Evolutionary conservation across 306 rosid species (phyloP).

Genomic region (Corylus avellana): DNA sequence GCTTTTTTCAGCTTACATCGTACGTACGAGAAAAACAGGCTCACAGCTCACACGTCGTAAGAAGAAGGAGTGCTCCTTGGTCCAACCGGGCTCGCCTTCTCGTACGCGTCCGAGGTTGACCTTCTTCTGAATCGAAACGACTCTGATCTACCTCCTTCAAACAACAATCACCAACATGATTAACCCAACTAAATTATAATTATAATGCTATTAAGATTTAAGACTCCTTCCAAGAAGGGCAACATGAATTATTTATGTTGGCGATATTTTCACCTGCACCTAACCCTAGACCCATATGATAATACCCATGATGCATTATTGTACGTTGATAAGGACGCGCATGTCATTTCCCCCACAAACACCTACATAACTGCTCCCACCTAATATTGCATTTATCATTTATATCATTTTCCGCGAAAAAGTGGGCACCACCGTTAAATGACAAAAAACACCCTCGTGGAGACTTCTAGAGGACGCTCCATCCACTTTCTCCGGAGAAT

Average conservation of each 20-base stretch:
- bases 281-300: neutral
- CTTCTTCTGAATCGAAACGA: constrained; percentile 65
- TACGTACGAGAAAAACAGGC: neutral
- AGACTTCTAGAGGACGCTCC: constrained; percentile 13
- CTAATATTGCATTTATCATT: neutral
- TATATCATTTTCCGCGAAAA: neutral
- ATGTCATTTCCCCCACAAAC: constrained; percentile 15
- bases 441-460: constrained; percentile 37
- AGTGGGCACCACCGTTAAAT: constrained; percentile 6
- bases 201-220: no score
- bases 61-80: constrained; percentile 60
- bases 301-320: constrained; percentile 9
- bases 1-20: neutral
- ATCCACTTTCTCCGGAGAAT: neutral
- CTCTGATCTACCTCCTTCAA: constrained; percentile 54
- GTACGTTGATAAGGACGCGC: neutral
- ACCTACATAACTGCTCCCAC: neutral
- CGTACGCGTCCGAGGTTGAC: constrained; percentile 71
- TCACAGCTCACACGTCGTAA: constrained; percentile 55
- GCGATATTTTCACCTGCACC: neutral
- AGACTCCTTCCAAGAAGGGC: neutral
- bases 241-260: neutral
- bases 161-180: no score
- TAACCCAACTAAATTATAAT: no score
- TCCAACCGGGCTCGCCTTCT: constrained; percentile 53